Conservation (phyloP, 768 basidiomycete genomes). For the Mycena crocata region DNA sequence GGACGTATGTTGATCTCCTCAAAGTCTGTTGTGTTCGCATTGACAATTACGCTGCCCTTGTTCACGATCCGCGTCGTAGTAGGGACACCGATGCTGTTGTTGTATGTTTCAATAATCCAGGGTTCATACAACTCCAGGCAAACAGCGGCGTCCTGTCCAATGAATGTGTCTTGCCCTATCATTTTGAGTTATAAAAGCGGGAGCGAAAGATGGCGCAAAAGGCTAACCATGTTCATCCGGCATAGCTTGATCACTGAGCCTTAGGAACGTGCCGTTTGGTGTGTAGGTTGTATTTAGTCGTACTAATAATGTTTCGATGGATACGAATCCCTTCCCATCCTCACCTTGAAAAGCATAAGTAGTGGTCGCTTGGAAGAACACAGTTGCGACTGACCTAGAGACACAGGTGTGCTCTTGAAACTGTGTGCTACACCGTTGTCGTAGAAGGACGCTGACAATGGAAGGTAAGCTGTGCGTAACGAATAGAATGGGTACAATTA, state of each 20-base stretch:
- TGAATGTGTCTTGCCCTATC: constrained; percentile 41
- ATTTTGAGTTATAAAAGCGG: neutral
- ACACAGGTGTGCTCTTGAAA: constrained; percentile 35
- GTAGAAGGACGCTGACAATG: constrained; percentile 43
- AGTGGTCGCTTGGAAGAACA: neutral
- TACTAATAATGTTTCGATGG: constrained; percentile 38
- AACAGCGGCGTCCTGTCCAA: constrained; percentile 54
- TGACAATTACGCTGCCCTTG: constrained; percentile 41
- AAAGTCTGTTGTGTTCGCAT: constrained; percentile 28
- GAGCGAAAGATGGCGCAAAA: neutral
- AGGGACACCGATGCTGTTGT: constrained; percentile 47
- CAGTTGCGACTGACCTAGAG: constrained; percentile 22
- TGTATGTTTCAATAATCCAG: constrained; percentile 53
- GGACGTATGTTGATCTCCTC: constrained; percentile 38
- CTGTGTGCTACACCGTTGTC: constrained; percentile 50
- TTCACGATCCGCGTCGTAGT: constrained; percentile 46
- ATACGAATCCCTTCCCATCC: constrained; percentile 34
- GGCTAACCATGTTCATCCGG: constrained; percentile 35
- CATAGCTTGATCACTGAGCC: constrained; percentile 22
- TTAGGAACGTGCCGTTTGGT: constrained; percentile 36
- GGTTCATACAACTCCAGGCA: constrained; percentile 56
- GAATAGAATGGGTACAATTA: constrained; percentile 6
- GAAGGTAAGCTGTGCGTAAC: neutral
- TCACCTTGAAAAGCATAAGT: neutral
- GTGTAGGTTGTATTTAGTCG: constrained; percentile 38